These are phyloP conservation scores for Tetrastigma voinierianum DNA, from an alignment of 164 flowering plant species.

Conservation along the genomic window DNA sequence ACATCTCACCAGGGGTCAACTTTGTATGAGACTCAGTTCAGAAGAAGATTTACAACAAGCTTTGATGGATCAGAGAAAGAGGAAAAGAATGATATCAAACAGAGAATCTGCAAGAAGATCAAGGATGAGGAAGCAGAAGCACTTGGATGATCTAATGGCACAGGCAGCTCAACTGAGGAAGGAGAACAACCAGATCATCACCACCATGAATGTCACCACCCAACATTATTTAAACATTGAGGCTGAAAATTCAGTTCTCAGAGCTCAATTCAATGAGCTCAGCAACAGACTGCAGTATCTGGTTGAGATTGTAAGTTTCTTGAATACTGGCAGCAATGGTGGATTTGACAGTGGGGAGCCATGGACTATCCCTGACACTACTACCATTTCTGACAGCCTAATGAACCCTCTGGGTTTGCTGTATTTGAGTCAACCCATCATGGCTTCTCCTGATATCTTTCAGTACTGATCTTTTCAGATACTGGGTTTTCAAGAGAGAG, in stretches of 20 bases:
- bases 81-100: conserved; percentile 47
- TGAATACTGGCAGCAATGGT: conserved; percentile 8
- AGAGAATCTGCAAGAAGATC: conserved; percentile 52
- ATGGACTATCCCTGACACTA: conserved; percentile 4
- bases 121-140: conserved; percentile 52
- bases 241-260: conserved; percentile 39
- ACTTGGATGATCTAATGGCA: conserved; percentile 36
- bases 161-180: conserved; percentile 24
- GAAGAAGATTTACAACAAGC: conserved; percentile 30
- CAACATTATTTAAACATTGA: conserved; percentile 28
- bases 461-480: conserved; percentile 14
- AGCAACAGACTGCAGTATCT: conserved; percentile 32
- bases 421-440: conserved; percentile 37
- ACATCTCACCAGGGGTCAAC: conserved; percentile 34
- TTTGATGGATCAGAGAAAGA: conserved; percentile 42
- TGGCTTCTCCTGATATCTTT: conserved; percentile 34
- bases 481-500: conserved; percentile 6
- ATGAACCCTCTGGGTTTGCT: conserved; percentile 27
- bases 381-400: too few relatives aligned
- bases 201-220: conserved; percentile 23
- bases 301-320: conserved; percentile 29
- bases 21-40: conserved; percentile 31
- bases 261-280: conserved; percentile 38
- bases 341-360: conserved; percentile 3
- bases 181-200: conserved; percentile 28